Base-by-base conservation (phyloP, 179 eudicot genomes). In the Corrigiola litoralis region DNA sequence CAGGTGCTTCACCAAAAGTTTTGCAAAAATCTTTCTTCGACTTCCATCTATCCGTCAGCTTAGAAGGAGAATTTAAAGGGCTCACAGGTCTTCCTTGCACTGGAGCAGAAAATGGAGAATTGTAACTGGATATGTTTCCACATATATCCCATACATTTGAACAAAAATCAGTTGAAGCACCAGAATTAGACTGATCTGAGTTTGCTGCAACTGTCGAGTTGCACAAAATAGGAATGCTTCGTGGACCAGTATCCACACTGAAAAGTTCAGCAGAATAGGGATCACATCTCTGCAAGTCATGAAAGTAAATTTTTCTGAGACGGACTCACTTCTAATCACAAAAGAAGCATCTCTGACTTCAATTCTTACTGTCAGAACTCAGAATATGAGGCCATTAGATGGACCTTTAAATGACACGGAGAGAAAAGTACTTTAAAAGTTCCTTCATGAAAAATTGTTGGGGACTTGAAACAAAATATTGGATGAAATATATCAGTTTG, bases 261-360 rank as follows among this genome's bases (percentile, higher is more conserved):
- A 68, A 68, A 33, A 58, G 50, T 7, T 58, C 48, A 34, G 65
- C 58, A 34, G 72, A 48, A 28, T 25, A 58, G 1, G 6, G 57
- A 48, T 58, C 65, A 68, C 71, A 67, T 67, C 58, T 58, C 64
- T 67, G 71, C 31, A 36, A 13, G n/a, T n/a, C 37, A 46, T 25
- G 18, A 36, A 56, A 28, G 46, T 23, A 45, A 32, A 11, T n/a
- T n/a, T n/a, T n/a, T n/a, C n/a, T n/a, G n/a, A n/a, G n/a, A n/a
- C n/a, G n/a, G n/a, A n/a, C n/a, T n/a, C n/a, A n/a, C n/a, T n/a
- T n/a, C n/a, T n/a, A n/a, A n/a, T n/a, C n/a, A n/a, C n/a, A n/a
- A n/a, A n/a, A n/a, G n/a, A n/a, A n/a, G n/a, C n/a, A n/a, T n/a
- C n/a, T n/a, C n/a, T n/a, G n/a, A n/a, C n/a, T n/a, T n/a, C n/a